These are phyloP conservation scores for Aspergillus sp. DNA, from an alignment of 2,329 filamentous ascomycete species.

Conservation along the genomic window DNA sequence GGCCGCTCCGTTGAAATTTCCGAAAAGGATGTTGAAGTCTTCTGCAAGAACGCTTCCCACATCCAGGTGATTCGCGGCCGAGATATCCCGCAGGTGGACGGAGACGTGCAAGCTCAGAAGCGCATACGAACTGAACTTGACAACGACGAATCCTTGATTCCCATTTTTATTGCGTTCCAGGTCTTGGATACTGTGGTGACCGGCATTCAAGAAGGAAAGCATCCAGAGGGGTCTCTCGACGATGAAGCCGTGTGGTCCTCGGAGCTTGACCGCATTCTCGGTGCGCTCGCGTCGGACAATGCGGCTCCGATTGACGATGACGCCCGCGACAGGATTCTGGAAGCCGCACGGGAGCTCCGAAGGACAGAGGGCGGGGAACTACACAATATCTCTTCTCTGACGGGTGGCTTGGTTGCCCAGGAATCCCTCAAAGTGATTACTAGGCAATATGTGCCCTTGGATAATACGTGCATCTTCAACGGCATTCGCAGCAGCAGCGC, in stretches of 20 bases:
- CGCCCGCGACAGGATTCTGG: slow-evolving; percentile 55
- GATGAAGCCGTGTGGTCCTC: slow-evolving; percentile 38
- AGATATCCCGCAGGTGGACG: slow-evolving; percentile 56
- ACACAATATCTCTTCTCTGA: slow-evolving; percentile 87
- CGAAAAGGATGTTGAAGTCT: slow-evolving; percentile 78
- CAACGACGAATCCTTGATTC: slow-evolving; percentile 63
- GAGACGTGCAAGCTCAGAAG: slow-evolving; percentile 46
- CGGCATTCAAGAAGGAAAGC: slow-evolving; percentile 55
- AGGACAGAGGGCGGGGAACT: slow-evolving; percentile 83
- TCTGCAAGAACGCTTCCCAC: slow-evolving; percentile 94
- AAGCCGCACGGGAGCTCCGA: slow-evolving; percentile 69
- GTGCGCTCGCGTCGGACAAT: slow-evolving; percentile 43
- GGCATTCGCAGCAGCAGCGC: slow-evolving; percentile 61
- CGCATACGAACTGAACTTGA: slow-evolving; percentile 44
- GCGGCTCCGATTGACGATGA: slow-evolving; percentile 53
- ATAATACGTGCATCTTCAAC: slow-evolving; percentile 68
- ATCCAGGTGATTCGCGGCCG: slow-evolving; percentile 80
- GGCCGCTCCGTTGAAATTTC: slow-evolving; percentile 58
- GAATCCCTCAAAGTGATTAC: slow-evolving; percentile 85
- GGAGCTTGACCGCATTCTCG: slow-evolving; percentile 35
- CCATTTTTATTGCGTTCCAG: slow-evolving; percentile 71
- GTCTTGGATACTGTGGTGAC: slow-evolving; percentile 52
- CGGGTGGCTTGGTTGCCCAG: slow-evolving; percentile 93
- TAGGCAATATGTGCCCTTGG: slow-evolving; percentile 67
- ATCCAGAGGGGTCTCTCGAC: slow-evolving; percentile 33